These are phyloP conservation scores for Amylostereum areolatum DNA, from an alignment of 1,284 basidiomycete species.

Conservation along the genomic window DNA sequence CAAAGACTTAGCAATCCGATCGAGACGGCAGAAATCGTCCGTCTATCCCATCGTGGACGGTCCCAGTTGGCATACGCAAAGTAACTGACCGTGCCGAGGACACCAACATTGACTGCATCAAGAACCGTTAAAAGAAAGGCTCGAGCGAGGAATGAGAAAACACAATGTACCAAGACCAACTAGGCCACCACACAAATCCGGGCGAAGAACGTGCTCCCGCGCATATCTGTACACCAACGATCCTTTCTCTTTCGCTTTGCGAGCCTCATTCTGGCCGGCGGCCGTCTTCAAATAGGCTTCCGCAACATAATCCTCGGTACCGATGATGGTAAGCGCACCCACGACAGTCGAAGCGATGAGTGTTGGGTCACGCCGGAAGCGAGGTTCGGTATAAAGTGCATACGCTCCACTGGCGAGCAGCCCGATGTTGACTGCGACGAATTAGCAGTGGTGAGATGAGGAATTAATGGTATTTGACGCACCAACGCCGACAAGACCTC, in stretches of 20 bases:
- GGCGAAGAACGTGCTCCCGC: constrained; percentile 59
- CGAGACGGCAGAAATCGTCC: constrained; percentile 56
- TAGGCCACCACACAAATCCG: constrained; percentile 64
- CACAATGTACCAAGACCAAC: constrained; percentile 51
- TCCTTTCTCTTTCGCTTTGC: constrained; percentile 56
- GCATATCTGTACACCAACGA: constrained; percentile 53
- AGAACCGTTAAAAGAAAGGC: constrained; percentile 1
- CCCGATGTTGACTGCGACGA: constrained; percentile 61
- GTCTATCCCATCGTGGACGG: constrained; percentile 62
- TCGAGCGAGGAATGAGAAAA: too few species aligned
- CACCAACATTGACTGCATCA: constrained; percentile 55
- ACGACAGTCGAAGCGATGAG: constrained; percentile 49
- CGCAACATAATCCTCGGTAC: constrained; percentile 57
- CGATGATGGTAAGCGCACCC: constrained; percentile 50
- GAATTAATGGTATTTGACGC: constrained; percentile 17
- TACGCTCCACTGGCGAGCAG: constrained; percentile 59
- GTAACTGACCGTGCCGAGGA: constrained; percentile 67
- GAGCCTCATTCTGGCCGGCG: constrained; percentile 51
- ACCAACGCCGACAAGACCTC: constrained; percentile 70
- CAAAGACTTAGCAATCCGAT: constrained; percentile 63
- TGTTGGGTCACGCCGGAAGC: constrained; percentile 55
- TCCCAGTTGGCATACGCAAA: constrained; percentile 69
- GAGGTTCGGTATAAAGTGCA: constrained; percentile 60
- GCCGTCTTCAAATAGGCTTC: constrained; percentile 60
- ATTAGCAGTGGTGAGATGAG: not conserved